Evolutionary conservation across 2,329 filamentous ascomycete genomes (phyloP).

Genomic region (Colletotrichum tabaci): DNA sequence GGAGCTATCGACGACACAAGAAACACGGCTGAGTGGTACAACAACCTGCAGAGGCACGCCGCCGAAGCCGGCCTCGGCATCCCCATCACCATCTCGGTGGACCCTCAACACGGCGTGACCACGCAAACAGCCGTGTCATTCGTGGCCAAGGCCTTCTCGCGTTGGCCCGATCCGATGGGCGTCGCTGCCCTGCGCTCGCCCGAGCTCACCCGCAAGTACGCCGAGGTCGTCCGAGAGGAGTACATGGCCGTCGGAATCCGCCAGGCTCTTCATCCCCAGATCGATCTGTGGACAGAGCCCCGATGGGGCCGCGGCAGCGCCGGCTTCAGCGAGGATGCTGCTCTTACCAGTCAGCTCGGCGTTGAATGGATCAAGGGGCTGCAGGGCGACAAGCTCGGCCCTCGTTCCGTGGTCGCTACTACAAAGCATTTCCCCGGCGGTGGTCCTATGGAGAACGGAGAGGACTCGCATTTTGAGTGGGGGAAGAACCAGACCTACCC

Average conservation of each 20-base stretch:
- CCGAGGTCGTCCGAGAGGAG: conserved; percentile 64
- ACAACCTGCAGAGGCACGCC: conserved; percentile 58
- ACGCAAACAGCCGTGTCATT: conserved; percentile 60
- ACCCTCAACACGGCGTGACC: conserved; percentile 62
- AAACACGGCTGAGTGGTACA: conserved; percentile 56
- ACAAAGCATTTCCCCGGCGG: conserved; percentile 70
- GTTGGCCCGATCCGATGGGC: conserved; percentile 67
- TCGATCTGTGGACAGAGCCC: conserved; percentile 66
- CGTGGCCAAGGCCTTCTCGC: conserved; percentile 59
- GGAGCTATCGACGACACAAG: conserved; percentile 58
- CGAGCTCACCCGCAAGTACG: conserved; percentile 61
- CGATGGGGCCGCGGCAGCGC: conserved; percentile 63
- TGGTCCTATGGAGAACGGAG: conserved; percentile 63
- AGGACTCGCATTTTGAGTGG: conserved; percentile 67
- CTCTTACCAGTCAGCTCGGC: conserved; percentile 54
- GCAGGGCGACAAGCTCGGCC: conserved; percentile 59
- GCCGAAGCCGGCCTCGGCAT: conserved; percentile 63
- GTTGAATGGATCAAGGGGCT: conserved; percentile 65
- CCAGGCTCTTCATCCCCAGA: conserved; percentile 64
- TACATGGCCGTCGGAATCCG: conserved; percentile 60
- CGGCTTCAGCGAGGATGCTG: conserved; percentile 65
- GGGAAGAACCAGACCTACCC: conserved; percentile 67
- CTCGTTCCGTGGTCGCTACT: conserved; percentile 61
- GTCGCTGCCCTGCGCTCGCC: conserved; percentile 63
- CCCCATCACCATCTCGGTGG: conserved; percentile 63